Base-by-base conservation (phyloP, 805 yeast species). In the Starmerella roubikii region DNA sequence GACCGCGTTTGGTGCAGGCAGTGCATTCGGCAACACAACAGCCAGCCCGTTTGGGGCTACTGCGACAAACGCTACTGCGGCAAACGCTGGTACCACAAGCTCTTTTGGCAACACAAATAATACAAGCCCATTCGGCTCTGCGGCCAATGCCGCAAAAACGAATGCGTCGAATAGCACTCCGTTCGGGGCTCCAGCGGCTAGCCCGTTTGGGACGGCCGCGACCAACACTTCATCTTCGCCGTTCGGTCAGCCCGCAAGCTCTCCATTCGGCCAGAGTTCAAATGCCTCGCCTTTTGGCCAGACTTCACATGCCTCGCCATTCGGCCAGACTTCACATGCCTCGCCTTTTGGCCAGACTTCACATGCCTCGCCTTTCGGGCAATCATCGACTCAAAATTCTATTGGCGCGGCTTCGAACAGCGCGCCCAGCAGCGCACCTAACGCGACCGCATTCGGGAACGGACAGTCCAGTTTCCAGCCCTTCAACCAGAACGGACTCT, bases 401-500 rank as follows among this genome's bases (percentile, higher is more conserved):
- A n/a, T n/a, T 36, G 43, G n/a, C n/a, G n/a, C n/a, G n/a, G n/a
- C n/a, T n/a, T n/a, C n/a, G n/a, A n/a, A n/a, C n/a, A n/a, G n/a
- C n/a, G n/a, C n/a, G n/a, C n/a, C n/a, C 25, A 23, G 25, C 25
- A 23, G 25, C 25, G 11, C 10, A 8, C 25, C 25, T 11, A 23
- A 23, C 25, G 11, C 8, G 11, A 8, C 8, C 25, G 11, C 8
- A n/a, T n/a, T n/a, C n/a, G n/a, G n/a, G n/a, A n/a, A n/a, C n/a
- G n/a, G n/a, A n/a, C n/a, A n/a, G n/a, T n/a, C n/a, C n/a, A n/a
- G n/a, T n/a, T 34, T 38, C 29, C 18, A 28, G 30, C 49, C 48
- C 5, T 53, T 57, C 31, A 39, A 41, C 12, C 72, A 67, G 47
- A 30, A 26, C 21, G 49, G 66, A 64, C 25, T 46, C 45, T 2